Conservation (phyloP, 495 filamentous ascomycete species). For the Penicillium steckii region DNA sequence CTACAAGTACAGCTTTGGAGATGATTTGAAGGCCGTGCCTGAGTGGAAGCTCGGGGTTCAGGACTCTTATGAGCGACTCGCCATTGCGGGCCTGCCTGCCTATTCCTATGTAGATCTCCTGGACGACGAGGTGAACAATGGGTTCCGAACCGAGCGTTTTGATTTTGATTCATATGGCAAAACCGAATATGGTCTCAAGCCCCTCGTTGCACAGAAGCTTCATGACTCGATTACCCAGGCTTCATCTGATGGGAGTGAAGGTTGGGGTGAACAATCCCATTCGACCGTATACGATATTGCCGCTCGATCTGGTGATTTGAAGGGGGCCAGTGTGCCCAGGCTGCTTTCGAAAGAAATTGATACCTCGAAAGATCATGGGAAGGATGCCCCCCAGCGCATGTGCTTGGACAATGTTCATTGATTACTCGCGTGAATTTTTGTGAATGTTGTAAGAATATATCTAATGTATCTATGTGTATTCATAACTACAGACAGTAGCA, state of each 20-base stretch:
- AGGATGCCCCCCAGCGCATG: neutral
- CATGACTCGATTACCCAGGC: neutral
- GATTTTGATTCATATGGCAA: neutral
- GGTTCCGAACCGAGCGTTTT: slow-evolving; percentile 12
- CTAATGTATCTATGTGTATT: too few species aligned
- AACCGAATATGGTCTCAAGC: neutral
- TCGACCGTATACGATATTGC: neutral
- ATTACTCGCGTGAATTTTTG: too few species aligned
- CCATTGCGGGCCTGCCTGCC: slow-evolving; percentile 12
- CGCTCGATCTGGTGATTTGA: neutral
- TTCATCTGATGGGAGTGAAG: neutral
- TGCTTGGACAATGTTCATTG: neutral
- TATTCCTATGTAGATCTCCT: slow-evolving; percentile 21
- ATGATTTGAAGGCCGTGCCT: neutral
- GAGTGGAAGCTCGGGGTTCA: slow-evolving; percentile 23
- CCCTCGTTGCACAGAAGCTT: neutral
- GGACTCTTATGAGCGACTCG: slow-evolving; percentile 22
- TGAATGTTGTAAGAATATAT: too few species aligned
- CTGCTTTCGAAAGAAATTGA: neutral
- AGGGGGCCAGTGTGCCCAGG: neutral
- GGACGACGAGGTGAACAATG: slow-evolving; percentile 15
- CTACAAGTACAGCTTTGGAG: slow-evolving; percentile 13
- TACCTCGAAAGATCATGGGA: neutral
- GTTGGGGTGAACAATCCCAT: slow-evolving; percentile 6
- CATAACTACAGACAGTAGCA: too few species aligned